phyloP scores from a whole-genome alignment of 495 filamentous ascomycete species.

The Terfezia claveryi region DNA sequence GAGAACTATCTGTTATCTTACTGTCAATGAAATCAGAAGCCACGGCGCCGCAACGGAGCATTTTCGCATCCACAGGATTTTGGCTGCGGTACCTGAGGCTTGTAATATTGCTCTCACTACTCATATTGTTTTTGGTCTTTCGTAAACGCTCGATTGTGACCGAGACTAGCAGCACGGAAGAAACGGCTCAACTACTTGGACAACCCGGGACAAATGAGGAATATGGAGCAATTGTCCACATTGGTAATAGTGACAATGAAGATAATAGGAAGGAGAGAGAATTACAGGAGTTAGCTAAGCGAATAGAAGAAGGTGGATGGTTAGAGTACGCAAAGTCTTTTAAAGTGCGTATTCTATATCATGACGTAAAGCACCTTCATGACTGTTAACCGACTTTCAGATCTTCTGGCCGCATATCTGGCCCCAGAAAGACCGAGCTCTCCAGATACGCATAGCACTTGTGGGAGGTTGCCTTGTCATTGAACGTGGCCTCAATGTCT shows the following conservation, averaged over 20 bases:
- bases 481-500: slow-evolving; percentile 37
- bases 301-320: slow-evolving; percentile 40
- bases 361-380: neutral
- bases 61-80: slow-evolving; percentile 6
- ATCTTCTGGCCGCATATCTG: slow-evolving; percentile 45
- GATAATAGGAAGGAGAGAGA: slow-evolving; percentile 23
- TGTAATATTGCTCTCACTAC: slow-evolving; percentile 17
- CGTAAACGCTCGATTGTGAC: neutral
- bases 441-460: slow-evolving; percentile 34
- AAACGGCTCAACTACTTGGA: slow-evolving; percentile 16
- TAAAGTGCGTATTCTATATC: slow-evolving; percentile 17
- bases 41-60: neutral
- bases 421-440: slow-evolving; percentile 31
- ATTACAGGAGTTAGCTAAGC: slow-evolving; percentile 30
- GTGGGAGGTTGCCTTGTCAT: slow-evolving; percentile 39
- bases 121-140: slow-evolving; percentile 12
- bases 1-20: slow-evolving; percentile 27
- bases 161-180: slow-evolving; percentile 11
- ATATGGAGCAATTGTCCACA: slow-evolving; percentile 13
- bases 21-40: slow-evolving; percentile 8
- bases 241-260: slow-evolving; percentile 2
- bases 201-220: neutral
- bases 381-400: slow-evolving; percentile 12
- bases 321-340: slow-evolving; percentile 41
- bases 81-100: slow-evolving; percentile 16